Conservation (phyloP, 2,329 filamentous ascomycete species). For the Colletotrichum limetticola region DNA sequence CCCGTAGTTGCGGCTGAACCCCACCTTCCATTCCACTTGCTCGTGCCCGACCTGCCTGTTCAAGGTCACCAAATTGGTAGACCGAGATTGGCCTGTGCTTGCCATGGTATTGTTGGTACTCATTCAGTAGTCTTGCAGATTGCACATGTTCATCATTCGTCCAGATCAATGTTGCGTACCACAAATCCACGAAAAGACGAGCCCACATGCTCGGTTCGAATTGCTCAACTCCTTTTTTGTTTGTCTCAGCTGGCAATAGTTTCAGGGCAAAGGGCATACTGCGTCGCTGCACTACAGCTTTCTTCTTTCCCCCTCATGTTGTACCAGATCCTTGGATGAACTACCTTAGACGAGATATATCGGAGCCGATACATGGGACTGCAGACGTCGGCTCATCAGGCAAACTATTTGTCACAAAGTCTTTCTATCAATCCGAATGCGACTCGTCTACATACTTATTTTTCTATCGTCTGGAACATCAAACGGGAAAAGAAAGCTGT, state of each 20-base stretch:
- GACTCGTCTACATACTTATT: not conserved
- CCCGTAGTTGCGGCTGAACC: slow-evolving; percentile 20
- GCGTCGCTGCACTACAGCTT: not conserved
- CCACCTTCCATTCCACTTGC: not conserved
- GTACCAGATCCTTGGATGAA: not conserved
- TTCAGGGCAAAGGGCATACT: not conserved
- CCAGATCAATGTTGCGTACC: not conserved
- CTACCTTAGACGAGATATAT: not conserved
- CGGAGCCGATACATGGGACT: not conserved
- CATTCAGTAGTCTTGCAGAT: not conserved
- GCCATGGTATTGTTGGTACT: not conserved
- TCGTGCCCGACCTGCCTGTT: not conserved
- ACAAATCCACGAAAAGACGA: not conserved
- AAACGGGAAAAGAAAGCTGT: not conserved
- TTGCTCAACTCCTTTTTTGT: not conserved
- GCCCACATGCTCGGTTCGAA: not conserved
- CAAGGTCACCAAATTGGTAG: not conserved
- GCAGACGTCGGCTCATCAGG: not conserved
- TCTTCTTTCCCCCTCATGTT: not conserved
- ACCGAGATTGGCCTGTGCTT: not conserved
- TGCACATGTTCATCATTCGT: not conserved
- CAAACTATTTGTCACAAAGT: not conserved
- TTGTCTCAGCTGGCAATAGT: not conserved
- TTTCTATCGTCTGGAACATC: not conserved
- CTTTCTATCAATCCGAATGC: not conserved